phyloP scores from a whole-genome alignment of 805 yeast genomes.

The Yarrowia porcina region DNA sequence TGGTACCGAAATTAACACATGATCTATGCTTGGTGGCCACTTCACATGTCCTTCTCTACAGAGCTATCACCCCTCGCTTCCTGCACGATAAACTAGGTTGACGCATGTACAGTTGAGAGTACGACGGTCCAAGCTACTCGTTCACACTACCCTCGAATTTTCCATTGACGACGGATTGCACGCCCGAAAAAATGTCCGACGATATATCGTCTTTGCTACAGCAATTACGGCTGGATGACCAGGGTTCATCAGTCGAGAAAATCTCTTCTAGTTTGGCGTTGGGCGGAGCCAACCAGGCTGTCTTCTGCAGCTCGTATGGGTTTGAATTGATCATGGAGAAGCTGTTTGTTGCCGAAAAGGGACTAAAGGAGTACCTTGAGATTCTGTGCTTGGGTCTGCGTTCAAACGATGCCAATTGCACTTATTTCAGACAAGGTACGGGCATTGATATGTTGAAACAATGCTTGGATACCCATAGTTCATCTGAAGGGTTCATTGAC shows the following conservation, averaged over 20 bases:
- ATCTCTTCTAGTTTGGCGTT: not conserved
- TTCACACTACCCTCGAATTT: not conserved
- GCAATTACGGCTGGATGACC: slow-evolving; percentile 1
- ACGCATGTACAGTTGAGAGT: not conserved
- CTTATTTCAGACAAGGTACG: slow-evolving; percentile 8
- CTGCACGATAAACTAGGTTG: slow-evolving; percentile 24
- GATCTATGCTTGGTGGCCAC: too few species aligned
- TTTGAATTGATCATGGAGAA: slow-evolving; percentile 21
- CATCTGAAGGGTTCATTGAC: not conserved
- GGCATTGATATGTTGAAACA: slow-evolving; percentile 16
- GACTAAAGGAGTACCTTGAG: not conserved
- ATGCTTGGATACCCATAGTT: slow-evolving; percentile 9
- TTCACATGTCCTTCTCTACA: too few species aligned
- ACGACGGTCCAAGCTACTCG: not conserved
- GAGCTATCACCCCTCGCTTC: slow-evolving; percentile 21
- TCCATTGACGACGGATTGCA: not conserved
- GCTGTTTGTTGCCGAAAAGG: slow-evolving; percentile 5
- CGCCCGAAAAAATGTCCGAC: slow-evolving; percentile 12
- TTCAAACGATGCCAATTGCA: slow-evolving; percentile 13
- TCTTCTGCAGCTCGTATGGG: slow-evolving; percentile 21
- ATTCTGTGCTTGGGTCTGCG: not conserved
- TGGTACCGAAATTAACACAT: not conserved
- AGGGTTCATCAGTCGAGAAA: not conserved
- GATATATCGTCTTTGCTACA: slow-evolving; percentile 11
- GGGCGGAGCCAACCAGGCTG: slow-evolving; percentile 12